A percentile compares a stretch with the other conserved stretches of the same genome.
phyloP scores from a whole-genome alignment of 371 early-diverging fungal genomes.

The Homolaphlyctis polyrhiza region DNA sequence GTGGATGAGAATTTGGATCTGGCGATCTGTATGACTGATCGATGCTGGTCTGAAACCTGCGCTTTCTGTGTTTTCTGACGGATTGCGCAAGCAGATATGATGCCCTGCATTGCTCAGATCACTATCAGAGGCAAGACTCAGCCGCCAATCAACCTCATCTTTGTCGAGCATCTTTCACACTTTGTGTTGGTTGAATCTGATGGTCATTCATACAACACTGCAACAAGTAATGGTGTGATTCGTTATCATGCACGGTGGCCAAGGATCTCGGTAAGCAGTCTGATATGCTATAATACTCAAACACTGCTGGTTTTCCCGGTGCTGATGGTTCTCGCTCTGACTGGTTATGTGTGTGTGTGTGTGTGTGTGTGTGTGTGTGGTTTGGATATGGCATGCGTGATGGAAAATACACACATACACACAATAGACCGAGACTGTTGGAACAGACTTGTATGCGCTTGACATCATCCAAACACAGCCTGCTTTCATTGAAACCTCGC shows the following conservation, averaged over 20 bases:
- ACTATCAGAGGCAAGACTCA: background rate
- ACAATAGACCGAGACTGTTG: conserved; percentile 1
- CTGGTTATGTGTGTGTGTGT: background rate
- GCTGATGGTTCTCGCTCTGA: background rate
- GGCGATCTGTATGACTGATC: background rate
- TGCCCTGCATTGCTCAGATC: background rate
- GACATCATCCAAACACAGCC: background rate
- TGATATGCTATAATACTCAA: background rate
- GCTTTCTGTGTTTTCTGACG: background rate
- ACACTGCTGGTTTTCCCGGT: background rate
- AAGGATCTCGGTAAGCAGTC: background rate
- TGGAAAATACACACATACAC: background rate
- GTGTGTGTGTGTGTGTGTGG: background rate
- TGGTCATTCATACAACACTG: background rate
- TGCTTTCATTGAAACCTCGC: background rate
- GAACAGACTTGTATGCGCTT: background rate
- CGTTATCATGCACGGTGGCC: conserved; percentile 5
- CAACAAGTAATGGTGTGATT: background rate
- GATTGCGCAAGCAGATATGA: background rate
- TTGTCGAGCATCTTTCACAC: background rate
- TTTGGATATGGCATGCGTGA: background rate
- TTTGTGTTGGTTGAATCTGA: background rate
- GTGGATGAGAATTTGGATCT: background rate
- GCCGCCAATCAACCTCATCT: background rate
- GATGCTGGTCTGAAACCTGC: background rate